phyloP scores from a whole-genome alignment of 257 asterid genomes.

The Linderniella brevidens region DNA sequence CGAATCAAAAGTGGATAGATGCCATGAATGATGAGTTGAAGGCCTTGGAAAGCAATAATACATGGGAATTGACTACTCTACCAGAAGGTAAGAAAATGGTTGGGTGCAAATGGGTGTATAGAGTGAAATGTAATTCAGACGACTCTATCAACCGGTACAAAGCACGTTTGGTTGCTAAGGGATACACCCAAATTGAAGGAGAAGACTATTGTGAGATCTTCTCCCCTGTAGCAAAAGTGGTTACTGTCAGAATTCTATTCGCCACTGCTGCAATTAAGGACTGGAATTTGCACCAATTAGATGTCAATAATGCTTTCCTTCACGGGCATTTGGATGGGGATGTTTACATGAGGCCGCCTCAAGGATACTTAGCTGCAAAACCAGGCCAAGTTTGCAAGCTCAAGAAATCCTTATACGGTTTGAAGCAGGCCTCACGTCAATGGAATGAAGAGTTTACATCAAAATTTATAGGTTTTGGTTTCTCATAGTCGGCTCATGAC shows the following conservation, averaged over 20 bases:
- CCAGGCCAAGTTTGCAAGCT: not conserved
- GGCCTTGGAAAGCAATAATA: not conserved
- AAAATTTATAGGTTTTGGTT: not conserved
- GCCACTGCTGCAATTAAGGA: not conserved
- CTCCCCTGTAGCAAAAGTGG: not conserved
- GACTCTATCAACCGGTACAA: not conserved
- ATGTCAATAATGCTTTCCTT: not conserved
- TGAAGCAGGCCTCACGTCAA: not conserved
- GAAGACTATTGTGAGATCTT: not conserved
- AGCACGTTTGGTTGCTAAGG: not conserved
- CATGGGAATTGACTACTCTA: not conserved
- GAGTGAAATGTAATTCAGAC: not conserved
- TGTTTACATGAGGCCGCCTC: not conserved
- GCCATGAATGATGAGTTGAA: too few species aligned
- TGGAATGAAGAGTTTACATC: not conserved
- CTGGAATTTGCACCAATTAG: not conserved
- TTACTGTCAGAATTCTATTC: not conserved
- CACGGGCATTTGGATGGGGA: not conserved
- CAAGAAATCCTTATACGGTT: not conserved
- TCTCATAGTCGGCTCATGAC: not conserved
- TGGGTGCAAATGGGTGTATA: not conserved
- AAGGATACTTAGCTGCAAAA: too few species aligned
- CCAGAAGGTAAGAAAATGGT: not conserved
- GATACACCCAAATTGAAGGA: not conserved
- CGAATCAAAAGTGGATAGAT: too few species aligned